Evolutionary conservation across 2,329 filamentous ascomycete species (phyloP), one percentile per base, ranked within the genome.

Genomic region (Fusarium nisikadoi): DNA sequence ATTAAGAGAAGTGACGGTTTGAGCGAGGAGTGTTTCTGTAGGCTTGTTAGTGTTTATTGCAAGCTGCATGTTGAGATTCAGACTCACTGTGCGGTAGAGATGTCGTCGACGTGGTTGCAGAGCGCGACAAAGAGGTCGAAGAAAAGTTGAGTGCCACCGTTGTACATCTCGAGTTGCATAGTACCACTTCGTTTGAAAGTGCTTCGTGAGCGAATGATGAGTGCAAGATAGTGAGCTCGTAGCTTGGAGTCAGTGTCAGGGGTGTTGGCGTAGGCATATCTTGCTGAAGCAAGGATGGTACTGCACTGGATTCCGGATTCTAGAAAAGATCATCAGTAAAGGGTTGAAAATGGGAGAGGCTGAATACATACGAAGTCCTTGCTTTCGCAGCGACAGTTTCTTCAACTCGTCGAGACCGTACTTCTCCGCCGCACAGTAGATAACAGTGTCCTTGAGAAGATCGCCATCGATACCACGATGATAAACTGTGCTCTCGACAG

Each of bases 141-240:
- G 85, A 97, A 97, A 65, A 97, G 86, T 78, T 93, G 88, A 2
- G 86, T 93, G 59, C 94, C 94, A 33, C 95, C 95, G 69, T 90
- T 89, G 81, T 93, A 93, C 94, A 98, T 97, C 84, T 97, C 94
- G 75, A 93, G 89, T 83, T 97, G 95, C 94, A 97, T 97, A 7
- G 94, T 97, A 60, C 94, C 94, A 82, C 94, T 97, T 61, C 94
- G 88, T 86, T 97, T 97, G 84, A 98, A 97, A 5, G 94, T 97
- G 79, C 89, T 89, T 74, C 95, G 90, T 76, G 92, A 94, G 73
- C 94, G 91, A 79, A 97, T 97, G 82, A 97, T 97, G 79, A 97
- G 90, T 23, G 95, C 94, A 41, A 97, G 90, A 77, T 97, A 98
- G 82, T 97, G 94, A 29, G 94, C 94, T 65, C 95, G 89, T 59